phyloP scores from a whole-genome alignment of 2,329 filamentous ascomycete species.

The Elsinoe fawcettii region DNA sequence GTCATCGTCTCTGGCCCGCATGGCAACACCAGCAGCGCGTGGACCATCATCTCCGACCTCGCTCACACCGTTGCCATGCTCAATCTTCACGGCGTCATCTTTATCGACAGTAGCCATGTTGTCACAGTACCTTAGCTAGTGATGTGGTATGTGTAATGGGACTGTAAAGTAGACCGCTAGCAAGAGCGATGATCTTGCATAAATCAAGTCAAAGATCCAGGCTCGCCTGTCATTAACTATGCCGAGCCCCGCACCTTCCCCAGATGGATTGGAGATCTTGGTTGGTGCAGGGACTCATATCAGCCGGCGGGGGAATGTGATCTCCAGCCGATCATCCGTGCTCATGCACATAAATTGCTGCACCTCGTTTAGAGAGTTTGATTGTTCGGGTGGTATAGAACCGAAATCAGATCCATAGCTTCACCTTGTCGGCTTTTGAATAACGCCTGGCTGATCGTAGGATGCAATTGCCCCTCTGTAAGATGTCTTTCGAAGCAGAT shows the following conservation, averaged over 20 bases:
- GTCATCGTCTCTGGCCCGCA: conserved; percentile 26
- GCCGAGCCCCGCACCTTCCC: conserved; percentile 2
- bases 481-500: background rate
- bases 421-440: background rate
- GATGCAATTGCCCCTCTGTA: background rate
- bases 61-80: background rate
- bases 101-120: background rate
- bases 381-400: background rate
- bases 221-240: background rate
- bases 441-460: no score
- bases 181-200: background rate
- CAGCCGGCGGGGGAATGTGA: background rate
- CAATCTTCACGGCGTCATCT: background rate
- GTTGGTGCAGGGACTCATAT: background rate
- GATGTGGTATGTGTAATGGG: no score
- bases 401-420: background rate
- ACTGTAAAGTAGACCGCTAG: background rate
- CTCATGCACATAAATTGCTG: background rate
- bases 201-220: background rate
- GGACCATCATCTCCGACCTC: background rate
- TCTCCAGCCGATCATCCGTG: background rate
- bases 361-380: background rate
- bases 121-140: background rate
- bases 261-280: conserved; percentile 3
- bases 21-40: background rate